A percentile compares a stretch with the other conserved stretches of the same genome.
Conservation (phyloP, 129 eudicot genomes). For the Flaveria brownii region DNA sequence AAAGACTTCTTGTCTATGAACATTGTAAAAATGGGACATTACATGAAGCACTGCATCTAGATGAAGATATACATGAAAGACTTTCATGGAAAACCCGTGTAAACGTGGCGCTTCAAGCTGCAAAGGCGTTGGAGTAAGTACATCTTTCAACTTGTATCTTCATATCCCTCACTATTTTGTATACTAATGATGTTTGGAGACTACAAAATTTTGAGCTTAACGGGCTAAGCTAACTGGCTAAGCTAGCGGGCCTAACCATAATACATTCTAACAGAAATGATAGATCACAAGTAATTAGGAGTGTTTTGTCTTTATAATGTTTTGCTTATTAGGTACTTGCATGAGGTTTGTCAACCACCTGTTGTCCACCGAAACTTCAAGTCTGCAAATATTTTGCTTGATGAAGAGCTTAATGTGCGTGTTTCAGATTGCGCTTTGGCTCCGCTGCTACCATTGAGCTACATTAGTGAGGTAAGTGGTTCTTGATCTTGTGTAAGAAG, state of each 20-base stretch:
- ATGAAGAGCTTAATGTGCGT: constrained; percentile 56
- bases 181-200: not conserved
- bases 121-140: constrained; percentile 87
- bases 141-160: not conserved
- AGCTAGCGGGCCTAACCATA: not conserved
- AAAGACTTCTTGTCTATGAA: constrained; percentile 67
- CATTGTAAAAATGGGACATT: constrained; percentile 82
- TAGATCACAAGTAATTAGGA: not conserved
- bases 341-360: constrained; percentile 77
- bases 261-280: not conserved
- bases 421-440: constrained; percentile 96
- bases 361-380: constrained; percentile 77
- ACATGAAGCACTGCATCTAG: constrained; percentile 75
- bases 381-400: constrained; percentile 76
- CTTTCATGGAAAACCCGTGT: constrained; percentile 86
- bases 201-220: not conserved
- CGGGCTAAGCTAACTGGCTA: too few species aligned
- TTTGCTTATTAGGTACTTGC: constrained; percentile 65
- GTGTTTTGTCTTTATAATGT: not conserved
- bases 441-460: constrained; percentile 53
- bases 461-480: constrained; percentile 53
- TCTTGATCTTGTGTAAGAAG: constrained; percentile 5
- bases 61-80: constrained; percentile 61
- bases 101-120: constrained; percentile 80
- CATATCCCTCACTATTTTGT: not conserved